These are phyloP conservation scores for Nidula microcarpa DNA, from an alignment of 768 basidiomycete species.

Conservation along the genomic window DNA sequence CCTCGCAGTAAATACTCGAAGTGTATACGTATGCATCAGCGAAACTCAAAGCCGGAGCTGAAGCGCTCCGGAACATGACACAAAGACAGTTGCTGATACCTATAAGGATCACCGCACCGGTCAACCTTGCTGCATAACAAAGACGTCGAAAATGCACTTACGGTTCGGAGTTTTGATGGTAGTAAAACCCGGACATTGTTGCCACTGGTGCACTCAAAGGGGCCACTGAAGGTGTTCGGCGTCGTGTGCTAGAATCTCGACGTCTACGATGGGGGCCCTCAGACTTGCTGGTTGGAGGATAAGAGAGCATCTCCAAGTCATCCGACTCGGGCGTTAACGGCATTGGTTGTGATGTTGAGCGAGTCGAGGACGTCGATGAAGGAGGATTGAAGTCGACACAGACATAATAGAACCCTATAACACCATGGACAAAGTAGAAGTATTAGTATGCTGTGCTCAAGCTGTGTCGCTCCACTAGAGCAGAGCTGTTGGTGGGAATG, in stretches of 20 bases:
- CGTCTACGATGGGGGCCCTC: constrained; percentile 31
- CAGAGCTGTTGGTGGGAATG: constrained; percentile 3
- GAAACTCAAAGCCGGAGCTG: constrained; percentile 84
- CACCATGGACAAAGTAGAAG: constrained; percentile 4
- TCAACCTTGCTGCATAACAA: neutral
- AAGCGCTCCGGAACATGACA: constrained; percentile 71
- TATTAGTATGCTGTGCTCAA: constrained; percentile 4
- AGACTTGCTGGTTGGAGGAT: constrained; percentile 28
- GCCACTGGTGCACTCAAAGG: constrained; percentile 53
- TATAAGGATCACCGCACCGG: constrained; percentile 18
- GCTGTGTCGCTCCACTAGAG: neutral
- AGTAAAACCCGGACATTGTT: constrained; percentile 89
- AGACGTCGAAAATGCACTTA: constrained; percentile 35
- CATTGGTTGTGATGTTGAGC: constrained; percentile 16
- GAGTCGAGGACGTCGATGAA: constrained; percentile 26
- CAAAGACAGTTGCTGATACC: constrained; percentile 88
- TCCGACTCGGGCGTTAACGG: constrained; percentile 9
- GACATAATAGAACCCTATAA: constrained; percentile 90
- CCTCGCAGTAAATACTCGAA: neutral
- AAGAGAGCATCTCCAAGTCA: constrained; percentile 14
- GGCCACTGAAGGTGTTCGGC: constrained; percentile 46
- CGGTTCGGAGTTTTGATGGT: constrained; percentile 92
- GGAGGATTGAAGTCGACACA: constrained; percentile 89
- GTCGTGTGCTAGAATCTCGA: constrained; percentile 46
- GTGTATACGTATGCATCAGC: constrained; percentile 34